These are phyloP conservation scores for Nicotiana sylvestris DNA, from an alignment of 257 asterid species.

Conservation along the genomic window DNA sequence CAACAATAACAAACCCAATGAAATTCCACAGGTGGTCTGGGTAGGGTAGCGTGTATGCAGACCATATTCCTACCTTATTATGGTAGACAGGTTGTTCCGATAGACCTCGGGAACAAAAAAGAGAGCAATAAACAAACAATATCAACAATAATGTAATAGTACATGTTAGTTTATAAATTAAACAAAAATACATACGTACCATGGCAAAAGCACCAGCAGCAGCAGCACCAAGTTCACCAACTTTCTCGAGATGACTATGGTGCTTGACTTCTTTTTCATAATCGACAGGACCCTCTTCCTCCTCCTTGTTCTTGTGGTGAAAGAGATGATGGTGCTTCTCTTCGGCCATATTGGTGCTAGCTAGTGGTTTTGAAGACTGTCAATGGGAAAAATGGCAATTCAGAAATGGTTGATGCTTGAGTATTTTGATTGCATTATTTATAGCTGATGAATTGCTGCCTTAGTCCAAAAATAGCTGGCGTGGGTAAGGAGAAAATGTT, in stretches of 20 bases:
- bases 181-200: background rate
- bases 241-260: constrained; percentile 21
- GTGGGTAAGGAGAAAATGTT: background rate
- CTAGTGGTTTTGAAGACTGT: background rate
- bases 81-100: too few species aligned
- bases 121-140: too few species aligned
- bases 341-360: constrained; percentile 25
- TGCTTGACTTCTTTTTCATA: constrained; percentile 24
- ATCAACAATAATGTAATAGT: too few species aligned
- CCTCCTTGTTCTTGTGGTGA: constrained; percentile 29
- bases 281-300: constrained; percentile 15
- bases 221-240: constrained; percentile 16
- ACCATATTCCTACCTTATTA: too few species aligned
- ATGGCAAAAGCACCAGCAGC: constrained; percentile 32
- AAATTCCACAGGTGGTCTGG: too few species aligned
- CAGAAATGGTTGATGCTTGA: background rate
- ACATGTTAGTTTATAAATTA: too few species aligned
- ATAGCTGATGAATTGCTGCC: background rate
- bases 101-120: too few species aligned
- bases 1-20: too few species aligned
- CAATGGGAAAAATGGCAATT: background rate
- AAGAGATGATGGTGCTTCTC: constrained; percentile 39
- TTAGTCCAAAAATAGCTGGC: background rate
- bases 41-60: too few species aligned
- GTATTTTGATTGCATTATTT: background rate